Evolutionary conservation across 176 grass and related monocot species (phyloP), one percentile per base, ranked within the genome.

Genomic region (Phyllostachys edulis): DNA sequence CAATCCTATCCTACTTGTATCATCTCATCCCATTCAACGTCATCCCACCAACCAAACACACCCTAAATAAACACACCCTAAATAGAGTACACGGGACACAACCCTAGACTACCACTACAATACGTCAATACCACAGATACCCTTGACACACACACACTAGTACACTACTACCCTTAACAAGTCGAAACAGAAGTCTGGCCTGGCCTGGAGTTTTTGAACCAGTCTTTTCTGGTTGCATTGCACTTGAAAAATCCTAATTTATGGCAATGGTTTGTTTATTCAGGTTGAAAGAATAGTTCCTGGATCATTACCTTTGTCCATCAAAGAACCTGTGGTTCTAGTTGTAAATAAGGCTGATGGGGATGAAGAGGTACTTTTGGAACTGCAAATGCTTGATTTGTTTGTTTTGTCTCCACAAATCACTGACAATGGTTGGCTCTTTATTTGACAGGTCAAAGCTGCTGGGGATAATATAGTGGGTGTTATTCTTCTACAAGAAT

Each of bases 321-420:
- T 82, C 52, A 71, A 95, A 80, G 86, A 76, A 78, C 89, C 90
- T 66, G 85, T 95, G 17, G 88, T 98, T 88, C 83, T 98, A 41
- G 63, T 98, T 71, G 91, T 95, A 81, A 90, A 93, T 91, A 98
- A 93, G 83, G 96, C 96, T 71, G 92, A 92, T 88, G 96, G 96
- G 72, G 91, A 98, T 92, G 96, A 98, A 85, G 96, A 98, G 92
- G 96, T 98, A 83, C 27, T 40, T 50, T 67, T 9, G 69, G 21
- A 75, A 57, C 23, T 9, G 26, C 34, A 29, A 73, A 77, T 84
- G 2, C 14, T 56, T 84, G 8, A 40, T 79, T 89, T 67, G 24
- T 79, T 54, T 23, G 23, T 75, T 10, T 56, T 81, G 14, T 63
- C 42, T 72, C 18, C 56, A 59, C 41, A 81, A 29, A 38, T 72